Evolutionary conservation across 225 moss, liverwort and hornwort genomes (phyloP).

Genomic region (Polytrichum commune): DNA sequence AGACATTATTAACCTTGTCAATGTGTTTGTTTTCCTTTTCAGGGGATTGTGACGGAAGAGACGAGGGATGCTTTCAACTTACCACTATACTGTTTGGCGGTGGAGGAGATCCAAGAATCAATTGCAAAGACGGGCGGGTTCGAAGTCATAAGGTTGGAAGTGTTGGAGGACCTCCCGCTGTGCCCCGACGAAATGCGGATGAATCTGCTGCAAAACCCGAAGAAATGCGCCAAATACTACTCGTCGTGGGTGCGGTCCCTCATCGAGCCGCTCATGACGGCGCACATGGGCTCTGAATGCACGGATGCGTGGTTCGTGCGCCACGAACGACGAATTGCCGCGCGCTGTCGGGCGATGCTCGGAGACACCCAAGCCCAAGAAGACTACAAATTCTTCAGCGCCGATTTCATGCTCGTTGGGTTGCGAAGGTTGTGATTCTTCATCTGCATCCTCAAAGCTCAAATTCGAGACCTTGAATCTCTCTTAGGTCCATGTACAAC

Average conservation of each 20-base stretch:
- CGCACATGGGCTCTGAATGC: slow-evolving; percentile 57
- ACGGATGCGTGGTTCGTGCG: slow-evolving; percentile 52
- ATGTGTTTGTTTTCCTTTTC: not conserved
- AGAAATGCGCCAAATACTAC: slow-evolving; percentile 58
- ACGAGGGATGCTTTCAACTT: slow-evolving; percentile 67
- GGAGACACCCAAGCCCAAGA: slow-evolving; percentile 13
- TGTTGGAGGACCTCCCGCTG: slow-evolving; percentile 40
- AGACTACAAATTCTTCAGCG: slow-evolving; percentile 32
- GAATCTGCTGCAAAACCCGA: slow-evolving; percentile 30
- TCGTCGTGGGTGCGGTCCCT: slow-evolving; percentile 65
- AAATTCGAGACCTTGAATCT: too few relatives aligned
- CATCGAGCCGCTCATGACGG: slow-evolving; percentile 57
- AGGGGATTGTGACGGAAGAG: slow-evolving; percentile 40
- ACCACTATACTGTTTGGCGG: slow-evolving; percentile 54
- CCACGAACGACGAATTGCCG: slow-evolving; percentile 33
- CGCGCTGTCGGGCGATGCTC: slow-evolving; percentile 39
- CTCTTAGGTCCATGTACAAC: too few relatives aligned
- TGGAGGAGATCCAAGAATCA: slow-evolving; percentile 51
- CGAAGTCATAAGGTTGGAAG: slow-evolving; percentile 39
- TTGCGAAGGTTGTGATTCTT: slow-evolving; percentile 16
- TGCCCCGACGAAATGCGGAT: slow-evolving; percentile 45
- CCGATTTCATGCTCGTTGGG: slow-evolving; percentile 25
- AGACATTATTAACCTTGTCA: not conserved
- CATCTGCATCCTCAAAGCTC: too few relatives aligned
- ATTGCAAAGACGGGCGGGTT: slow-evolving; percentile 33